Evolutionary conservation across 208 protist species (phyloP).

Genomic region (Trypanosoma scelopori): DNA sequence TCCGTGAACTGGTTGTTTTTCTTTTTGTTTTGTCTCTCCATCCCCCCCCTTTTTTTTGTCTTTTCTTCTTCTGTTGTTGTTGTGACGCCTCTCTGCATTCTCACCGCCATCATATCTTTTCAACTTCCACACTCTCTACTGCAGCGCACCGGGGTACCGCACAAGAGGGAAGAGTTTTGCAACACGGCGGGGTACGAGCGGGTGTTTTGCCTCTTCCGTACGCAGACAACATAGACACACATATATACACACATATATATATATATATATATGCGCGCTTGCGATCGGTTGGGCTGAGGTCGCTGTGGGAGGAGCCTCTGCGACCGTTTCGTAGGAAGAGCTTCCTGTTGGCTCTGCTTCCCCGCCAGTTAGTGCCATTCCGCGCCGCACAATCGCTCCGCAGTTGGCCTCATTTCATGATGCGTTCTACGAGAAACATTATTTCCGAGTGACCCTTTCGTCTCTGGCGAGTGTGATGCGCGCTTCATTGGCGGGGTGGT

Average conservation of each 20-base stretch:
- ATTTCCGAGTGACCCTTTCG: conserved; percentile 70
- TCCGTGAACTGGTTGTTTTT: neutral
- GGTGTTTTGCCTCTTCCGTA: too few species aligned
- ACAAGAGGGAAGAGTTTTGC: neutral
- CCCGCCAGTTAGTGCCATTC: conserved; percentile 81
- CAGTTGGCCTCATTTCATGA: conserved; percentile 65
- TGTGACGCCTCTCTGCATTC: too few species aligned
- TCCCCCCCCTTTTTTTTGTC: neutral
- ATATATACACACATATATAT: neutral
- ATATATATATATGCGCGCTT: conserved; percentile 6
- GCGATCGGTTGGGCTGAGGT: conserved; percentile 23
- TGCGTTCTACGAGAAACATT: conserved; percentile 27
- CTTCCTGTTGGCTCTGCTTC: conserved; percentile 74
- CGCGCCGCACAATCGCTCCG: conserved; percentile 81
- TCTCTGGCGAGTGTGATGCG: conserved; percentile 61
- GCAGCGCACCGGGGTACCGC: neutral
- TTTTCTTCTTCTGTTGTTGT: conserved; percentile 9
- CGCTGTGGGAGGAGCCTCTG: conserved; percentile 36
- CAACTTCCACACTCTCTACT: too few species aligned
- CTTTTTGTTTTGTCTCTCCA: too few species aligned
- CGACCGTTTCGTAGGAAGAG: conserved; percentile 42
- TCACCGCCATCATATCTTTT: too few species aligned
- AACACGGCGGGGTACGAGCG: too few species aligned
- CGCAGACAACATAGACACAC: too few species aligned
- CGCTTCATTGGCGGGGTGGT: conserved; percentile 45